Conservation (phyloP, 2,329 filamentous ascomycete species). For the Hypoxylon rubiginosum region DNA sequence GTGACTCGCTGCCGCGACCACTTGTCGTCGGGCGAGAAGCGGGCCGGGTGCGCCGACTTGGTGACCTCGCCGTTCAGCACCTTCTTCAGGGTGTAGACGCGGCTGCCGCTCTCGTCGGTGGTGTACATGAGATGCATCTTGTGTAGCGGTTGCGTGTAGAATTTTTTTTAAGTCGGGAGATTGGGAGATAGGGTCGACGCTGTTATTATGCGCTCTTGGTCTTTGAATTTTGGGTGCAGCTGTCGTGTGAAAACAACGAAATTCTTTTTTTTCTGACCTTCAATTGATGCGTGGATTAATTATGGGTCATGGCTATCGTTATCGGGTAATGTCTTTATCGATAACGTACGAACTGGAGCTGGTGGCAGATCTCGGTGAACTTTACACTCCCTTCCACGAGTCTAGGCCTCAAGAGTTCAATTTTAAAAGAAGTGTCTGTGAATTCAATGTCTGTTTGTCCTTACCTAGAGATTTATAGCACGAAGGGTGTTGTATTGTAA, state of each 20-base stretch:
- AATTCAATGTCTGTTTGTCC: too few relatives aligned
- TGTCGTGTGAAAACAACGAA: not conserved
- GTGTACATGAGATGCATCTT: conserved; percentile 83
- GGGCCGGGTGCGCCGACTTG: conserved; percentile 94
- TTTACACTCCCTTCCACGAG: not conserved
- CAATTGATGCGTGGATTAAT: conserved; percentile 35
- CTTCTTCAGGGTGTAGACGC: conserved; percentile 96
- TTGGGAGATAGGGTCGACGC: too few relatives aligned
- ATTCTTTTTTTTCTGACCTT: conserved; percentile 31
- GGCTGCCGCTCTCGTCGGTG: conserved; percentile 83
- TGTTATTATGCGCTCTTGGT: too few relatives aligned
- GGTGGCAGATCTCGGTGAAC: too few relatives aligned
- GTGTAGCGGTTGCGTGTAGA: conserved; percentile 15
- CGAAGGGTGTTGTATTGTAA: too few relatives aligned
- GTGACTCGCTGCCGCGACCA: conserved; percentile 97
- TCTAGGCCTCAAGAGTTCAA: not conserved
- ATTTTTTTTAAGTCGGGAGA: too few relatives aligned
- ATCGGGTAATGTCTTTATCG: not conserved
- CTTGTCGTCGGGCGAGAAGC: conserved; percentile 98
- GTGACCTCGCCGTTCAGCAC: conserved; percentile 85
- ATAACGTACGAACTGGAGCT: too few relatives aligned
- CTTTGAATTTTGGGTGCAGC: not conserved
- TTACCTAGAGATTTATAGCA: too few relatives aligned
- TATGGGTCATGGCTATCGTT: conserved; percentile 5
- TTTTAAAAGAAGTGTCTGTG: not conserved